Conservation (phyloP, 495 filamentous ascomycete genomes). For the Monascus purpureus region DNA sequence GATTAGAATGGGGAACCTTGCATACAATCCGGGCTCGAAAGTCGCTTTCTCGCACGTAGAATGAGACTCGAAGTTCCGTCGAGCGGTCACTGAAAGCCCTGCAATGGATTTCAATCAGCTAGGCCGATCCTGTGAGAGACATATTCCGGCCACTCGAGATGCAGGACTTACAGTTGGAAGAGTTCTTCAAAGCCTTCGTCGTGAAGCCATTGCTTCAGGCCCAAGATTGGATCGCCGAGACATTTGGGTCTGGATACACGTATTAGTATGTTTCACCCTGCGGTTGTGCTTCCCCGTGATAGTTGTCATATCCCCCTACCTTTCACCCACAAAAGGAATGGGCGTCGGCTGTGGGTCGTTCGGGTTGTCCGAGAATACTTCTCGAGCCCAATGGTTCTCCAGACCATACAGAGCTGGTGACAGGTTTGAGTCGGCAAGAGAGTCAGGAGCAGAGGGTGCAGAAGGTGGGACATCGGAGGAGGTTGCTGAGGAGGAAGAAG, state of each 20-base stretch:
- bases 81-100: constrained; percentile 26
- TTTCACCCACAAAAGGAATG: constrained; percentile 22
- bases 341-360: constrained; percentile 22
- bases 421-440: constrained; percentile 23
- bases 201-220: constrained; percentile 22
- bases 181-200: constrained; percentile 23
- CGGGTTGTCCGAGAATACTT: constrained; percentile 35
- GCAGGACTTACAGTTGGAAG: constrained; percentile 28
- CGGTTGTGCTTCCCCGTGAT: background rate
- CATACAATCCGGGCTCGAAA: constrained; percentile 45
- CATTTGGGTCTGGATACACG: constrained; percentile 28
- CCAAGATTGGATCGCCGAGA: constrained; percentile 26
- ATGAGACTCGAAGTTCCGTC: constrained; percentile 37
- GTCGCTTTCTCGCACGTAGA: constrained; percentile 41
- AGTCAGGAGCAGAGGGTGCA: constrained; percentile 27
- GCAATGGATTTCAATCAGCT: background rate
- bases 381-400: constrained; percentile 38
- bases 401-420: constrained; percentile 17
- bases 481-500: constrained; percentile 9
- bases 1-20: constrained; percentile 24
- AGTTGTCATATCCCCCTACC: constrained; percentile 16
- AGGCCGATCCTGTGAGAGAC: background rate
- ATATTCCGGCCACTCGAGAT: background rate
- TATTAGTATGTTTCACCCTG: background rate
- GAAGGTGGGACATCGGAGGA: constrained; percentile 21